These are phyloP conservation scores for Strobilomyces confusus DNA, from an alignment of 768 basidiomycete species.

Conservation along the genomic window DNA sequence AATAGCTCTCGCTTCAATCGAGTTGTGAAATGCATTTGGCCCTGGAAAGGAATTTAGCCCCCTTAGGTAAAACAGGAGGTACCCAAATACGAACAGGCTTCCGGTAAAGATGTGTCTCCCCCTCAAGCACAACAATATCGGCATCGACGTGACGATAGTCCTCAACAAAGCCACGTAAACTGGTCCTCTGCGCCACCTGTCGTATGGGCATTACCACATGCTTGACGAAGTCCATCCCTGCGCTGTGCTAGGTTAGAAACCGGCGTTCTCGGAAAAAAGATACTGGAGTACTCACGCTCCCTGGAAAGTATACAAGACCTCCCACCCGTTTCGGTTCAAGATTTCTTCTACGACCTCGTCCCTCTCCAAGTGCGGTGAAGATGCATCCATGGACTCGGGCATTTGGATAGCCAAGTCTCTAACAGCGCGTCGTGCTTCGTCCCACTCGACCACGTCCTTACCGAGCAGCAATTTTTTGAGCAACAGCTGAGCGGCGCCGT, in stretches of 20 bases:
- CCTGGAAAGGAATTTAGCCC: slow-evolving; percentile 11
- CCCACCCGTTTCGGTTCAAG: slow-evolving; percentile 35
- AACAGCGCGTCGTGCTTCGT: slow-evolving; percentile 26
- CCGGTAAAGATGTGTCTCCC: slow-evolving; percentile 34
- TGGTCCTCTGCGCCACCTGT: slow-evolving; percentile 31
- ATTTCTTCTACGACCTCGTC: slow-evolving; percentile 30
- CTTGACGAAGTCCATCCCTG: slow-evolving; percentile 39
- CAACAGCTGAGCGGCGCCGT: slow-evolving; percentile 7
- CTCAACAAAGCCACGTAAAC: slow-evolving; percentile 37
- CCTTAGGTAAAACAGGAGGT: neutral
- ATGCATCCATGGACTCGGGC: slow-evolving; percentile 9
- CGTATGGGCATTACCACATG: slow-evolving; percentile 33
- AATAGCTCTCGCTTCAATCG: slow-evolving; percentile 15
- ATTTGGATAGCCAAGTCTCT: slow-evolving; percentile 14
- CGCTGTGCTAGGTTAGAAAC: slow-evolving; percentile 23
- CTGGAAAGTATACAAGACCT: slow-evolving; percentile 37
- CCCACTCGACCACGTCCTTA: slow-evolving; percentile 27
- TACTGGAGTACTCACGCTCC: slow-evolving; percentile 34
- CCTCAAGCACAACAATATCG: slow-evolving; percentile 37
- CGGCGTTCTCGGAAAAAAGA: neutral
- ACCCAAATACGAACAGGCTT: slow-evolving; percentile 19
- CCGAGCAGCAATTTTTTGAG: slow-evolving; percentile 20
- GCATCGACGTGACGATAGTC: slow-evolving; percentile 32
- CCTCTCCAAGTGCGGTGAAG: slow-evolving; percentile 12
- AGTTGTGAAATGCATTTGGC: slow-evolving; percentile 26